Percentiles rank a stretch among this genome's conserved stretches.
Conservation (phyloP, 257 asterid species). For the Solanum pinnatisectum region DNA sequence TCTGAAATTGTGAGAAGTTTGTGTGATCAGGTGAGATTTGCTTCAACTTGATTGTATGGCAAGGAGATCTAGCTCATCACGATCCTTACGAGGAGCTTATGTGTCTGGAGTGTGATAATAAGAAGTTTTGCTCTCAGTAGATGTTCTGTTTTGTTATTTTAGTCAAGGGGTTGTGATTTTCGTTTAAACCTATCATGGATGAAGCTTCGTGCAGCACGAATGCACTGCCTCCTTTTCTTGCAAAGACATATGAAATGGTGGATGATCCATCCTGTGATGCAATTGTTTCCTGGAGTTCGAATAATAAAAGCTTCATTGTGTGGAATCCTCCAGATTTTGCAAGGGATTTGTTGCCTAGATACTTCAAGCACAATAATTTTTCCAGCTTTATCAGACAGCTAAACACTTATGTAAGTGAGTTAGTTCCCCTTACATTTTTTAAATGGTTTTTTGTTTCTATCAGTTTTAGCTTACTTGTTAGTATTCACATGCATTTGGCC, state of each 20-base stretch:
- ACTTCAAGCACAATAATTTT: constrained; percentile 85
- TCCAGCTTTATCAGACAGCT: constrained; percentile 92
- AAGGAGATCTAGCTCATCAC: background rate
- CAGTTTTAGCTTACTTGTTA: background rate
- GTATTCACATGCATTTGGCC: background rate
- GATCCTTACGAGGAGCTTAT: background rate
- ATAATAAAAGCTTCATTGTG: constrained; percentile 63
- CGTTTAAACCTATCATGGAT: constrained; percentile 40
- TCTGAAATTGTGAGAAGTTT: background rate
- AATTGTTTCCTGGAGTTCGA: constrained; percentile 72
- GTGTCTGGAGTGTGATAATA: background rate
- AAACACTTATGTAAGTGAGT: constrained; percentile 66
- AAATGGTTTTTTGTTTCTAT: background rate
- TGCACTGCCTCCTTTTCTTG: constrained; percentile 74
- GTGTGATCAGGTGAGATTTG: background rate
- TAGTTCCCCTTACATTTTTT: background rate
- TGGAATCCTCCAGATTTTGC: constrained; percentile 78
- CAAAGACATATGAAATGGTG: constrained; percentile 89
- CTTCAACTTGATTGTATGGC: background rate
- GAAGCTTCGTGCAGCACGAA: constrained; percentile 49
- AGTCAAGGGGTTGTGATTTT: background rate
- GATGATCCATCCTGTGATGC: constrained; percentile 60
- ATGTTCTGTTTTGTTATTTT: background rate
- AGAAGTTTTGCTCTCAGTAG: background rate
- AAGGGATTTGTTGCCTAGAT: constrained; percentile 60